Base-by-base conservation (phyloP, 345 rosid genomes). In the Triadica sebifera region DNA sequence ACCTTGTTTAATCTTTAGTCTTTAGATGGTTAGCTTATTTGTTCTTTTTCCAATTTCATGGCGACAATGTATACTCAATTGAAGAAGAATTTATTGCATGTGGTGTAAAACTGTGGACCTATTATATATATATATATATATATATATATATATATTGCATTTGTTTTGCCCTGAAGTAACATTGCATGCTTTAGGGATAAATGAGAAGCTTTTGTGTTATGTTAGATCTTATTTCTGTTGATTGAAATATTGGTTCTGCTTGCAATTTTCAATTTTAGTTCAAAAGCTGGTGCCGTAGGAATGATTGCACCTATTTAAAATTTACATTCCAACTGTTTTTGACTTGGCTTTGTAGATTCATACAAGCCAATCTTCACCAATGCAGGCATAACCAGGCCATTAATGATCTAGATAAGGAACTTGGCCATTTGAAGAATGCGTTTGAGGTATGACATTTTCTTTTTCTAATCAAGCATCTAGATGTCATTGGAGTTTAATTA, bases 361-460 rank as follows among this genome's bases (percentile, higher is more conserved):
- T 77, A 84, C 95, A 7, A 90, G 97, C 79, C 97, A 94, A 83
- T 94, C 98, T 58, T 94, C 98, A 41, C 98, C 97, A 9, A 94
- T 94, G 95, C 98, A 94, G 83, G 97, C 95, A 0, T 83, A 94
- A 94, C 75, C 98, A 92, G 79, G 95, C 97, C 29, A 88, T 94
- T 76, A 94, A 89, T 77, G 97, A 94, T 77, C 83, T 94, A 8
- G 98, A 94, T 83, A 91, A 90, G 87, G 97, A 91, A 83, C 97
- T 94, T 55, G 98, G 89, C 53, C 85, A 81, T 74, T 77, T 92
- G 81, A 92, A 84, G 87, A 86, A 70, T 76, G 83, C 87, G 61
- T 90, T 92, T 80, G 98, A 92, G 97, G 97, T 94, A 17, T 25
- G 62, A 24, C 41, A 12, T 79, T 69, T 20, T 72, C 51, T 78